These are phyloP conservation scores for Solanum pimpinellifolium DNA, from an alignment of 257 asterid genomes.

Conservation along the genomic window DNA sequence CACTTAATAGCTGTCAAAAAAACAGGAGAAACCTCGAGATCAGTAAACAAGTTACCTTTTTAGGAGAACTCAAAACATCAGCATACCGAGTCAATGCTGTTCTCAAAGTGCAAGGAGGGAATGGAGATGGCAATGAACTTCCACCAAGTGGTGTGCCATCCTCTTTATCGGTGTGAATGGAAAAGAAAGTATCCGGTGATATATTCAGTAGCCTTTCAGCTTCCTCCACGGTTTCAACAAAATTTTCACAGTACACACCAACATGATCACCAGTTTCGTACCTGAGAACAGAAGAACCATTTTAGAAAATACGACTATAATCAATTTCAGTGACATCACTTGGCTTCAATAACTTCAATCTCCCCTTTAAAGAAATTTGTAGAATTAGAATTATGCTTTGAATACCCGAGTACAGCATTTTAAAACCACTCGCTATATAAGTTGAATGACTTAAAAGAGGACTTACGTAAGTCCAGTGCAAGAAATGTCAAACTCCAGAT, in stretches of 20 bases:
- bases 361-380: neutral
- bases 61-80: constrained; percentile 82
- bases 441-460: neutral
- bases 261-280: constrained; percentile 98
- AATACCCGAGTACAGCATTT: neutral
- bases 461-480: constrained; percentile 85
- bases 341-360: neutral
- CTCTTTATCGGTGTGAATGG: constrained; percentile 68
- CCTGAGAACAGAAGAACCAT: constrained; percentile 22
- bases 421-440: neutral
- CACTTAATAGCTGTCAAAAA: neutral
- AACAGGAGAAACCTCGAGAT: neutral
- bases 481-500: constrained; percentile 89
- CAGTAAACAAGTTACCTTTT: constrained; percentile 39
- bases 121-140: constrained; percentile 63
- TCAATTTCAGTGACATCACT: neutral
- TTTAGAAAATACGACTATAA: neutral
- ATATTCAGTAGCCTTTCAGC: constrained; percentile 67
- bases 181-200: constrained; percentile 76
- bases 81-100: constrained; percentile 82
- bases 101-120: constrained; percentile 89
- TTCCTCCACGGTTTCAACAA: constrained; percentile 75
- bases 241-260: constrained; percentile 91
- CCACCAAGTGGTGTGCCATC: constrained; percentile 71
- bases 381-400: neutral